Evolutionary conservation across 179 eudicot species (phyloP).

Genomic region (Kewa caespitosa): DNA sequence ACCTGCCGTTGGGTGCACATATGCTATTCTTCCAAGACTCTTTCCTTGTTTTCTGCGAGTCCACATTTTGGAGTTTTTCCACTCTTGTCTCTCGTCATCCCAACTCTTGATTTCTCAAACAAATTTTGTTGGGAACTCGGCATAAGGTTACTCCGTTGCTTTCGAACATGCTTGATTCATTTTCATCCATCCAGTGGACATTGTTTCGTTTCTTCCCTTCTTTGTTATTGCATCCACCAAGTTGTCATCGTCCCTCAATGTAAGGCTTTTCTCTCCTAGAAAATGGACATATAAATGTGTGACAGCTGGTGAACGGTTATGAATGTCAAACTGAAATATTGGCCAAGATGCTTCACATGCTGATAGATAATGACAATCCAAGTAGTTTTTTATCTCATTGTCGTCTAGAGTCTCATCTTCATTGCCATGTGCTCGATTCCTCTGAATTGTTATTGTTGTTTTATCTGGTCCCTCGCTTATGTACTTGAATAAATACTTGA

Average conservation of each 20-base stretch:
- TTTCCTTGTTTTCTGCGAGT: neutral
- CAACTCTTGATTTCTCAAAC: neutral
- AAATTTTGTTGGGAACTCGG: neutral
- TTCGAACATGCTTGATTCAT: neutral
- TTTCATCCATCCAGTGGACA: neutral
- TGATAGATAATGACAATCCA: neutral
- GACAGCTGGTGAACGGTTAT: neutral
- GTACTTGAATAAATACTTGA: neutral
- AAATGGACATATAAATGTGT: no score
- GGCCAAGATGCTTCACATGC: neutral
- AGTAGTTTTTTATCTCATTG: neutral
- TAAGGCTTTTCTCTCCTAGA: neutral
- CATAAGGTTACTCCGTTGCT: neutral
- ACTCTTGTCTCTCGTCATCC: neutral
- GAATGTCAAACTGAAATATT: neutral
- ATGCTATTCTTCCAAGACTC: neutral
- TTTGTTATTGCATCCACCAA: neutral
- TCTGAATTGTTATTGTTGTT: neutral
- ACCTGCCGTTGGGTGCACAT: neutral
- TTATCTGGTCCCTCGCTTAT: neutral
- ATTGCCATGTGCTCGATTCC: neutral
- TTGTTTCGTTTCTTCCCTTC: neutral
- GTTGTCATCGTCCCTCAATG: neutral
- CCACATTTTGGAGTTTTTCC: no score
- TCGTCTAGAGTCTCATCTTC: neutral